These are phyloP conservation scores for Chrysosporium queenslandicum DNA, from an alignment of 2,329 filamentous ascomycete genomes.

Conservation along the genomic window DNA sequence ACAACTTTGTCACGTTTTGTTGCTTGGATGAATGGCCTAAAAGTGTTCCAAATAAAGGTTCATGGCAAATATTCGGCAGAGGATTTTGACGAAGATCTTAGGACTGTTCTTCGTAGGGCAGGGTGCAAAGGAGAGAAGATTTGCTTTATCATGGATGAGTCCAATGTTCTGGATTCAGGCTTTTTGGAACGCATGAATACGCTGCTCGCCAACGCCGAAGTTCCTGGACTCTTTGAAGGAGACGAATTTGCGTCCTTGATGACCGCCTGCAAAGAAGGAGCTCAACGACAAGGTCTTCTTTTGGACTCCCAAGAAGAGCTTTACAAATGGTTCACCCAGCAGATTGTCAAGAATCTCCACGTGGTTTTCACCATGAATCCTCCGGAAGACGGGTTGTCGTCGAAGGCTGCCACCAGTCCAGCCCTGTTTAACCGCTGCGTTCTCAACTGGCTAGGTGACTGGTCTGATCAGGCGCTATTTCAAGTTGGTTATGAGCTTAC, in stretches of 20 bases:
- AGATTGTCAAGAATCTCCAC: slow-evolving; percentile 97
- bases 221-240: slow-evolving; percentile 96
- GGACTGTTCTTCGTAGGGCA: slow-evolving; percentile 83
- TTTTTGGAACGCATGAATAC: slow-evolving; percentile 99
- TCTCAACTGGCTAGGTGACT: slow-evolving; percentile 99
- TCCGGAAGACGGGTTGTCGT: slow-evolving; percentile 85
- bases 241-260: slow-evolving; percentile 97
- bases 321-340: slow-evolving; percentile 99
- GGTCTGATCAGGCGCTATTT: slow-evolving; percentile 98
- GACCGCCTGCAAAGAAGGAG: slow-evolving; percentile 98
- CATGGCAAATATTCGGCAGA: slow-evolving; percentile 97
- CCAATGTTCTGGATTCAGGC: slow-evolving; percentile 94
- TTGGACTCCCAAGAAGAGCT: slow-evolving; percentile 96
- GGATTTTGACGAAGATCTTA: slow-evolving; percentile 95
- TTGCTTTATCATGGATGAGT: slow-evolving; percentile 99
- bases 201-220: slow-evolving; percentile 95
- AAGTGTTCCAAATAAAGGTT: slow-evolving; percentile 99
- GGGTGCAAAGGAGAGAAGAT: slow-evolving; percentile 99
- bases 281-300: slow-evolving; percentile 86
- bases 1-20: slow-evolving; percentile 96
- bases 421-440: slow-evolving; percentile 99
- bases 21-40: slow-evolving; percentile 99
- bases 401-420: slow-evolving; percentile 93
- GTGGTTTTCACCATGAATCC: slow-evolving; percentile 99
- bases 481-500: slow-evolving; percentile 95